Conservation (phyloP, 768 basidiomycete genomes). For the Fomitopsis pulvina region DNA sequence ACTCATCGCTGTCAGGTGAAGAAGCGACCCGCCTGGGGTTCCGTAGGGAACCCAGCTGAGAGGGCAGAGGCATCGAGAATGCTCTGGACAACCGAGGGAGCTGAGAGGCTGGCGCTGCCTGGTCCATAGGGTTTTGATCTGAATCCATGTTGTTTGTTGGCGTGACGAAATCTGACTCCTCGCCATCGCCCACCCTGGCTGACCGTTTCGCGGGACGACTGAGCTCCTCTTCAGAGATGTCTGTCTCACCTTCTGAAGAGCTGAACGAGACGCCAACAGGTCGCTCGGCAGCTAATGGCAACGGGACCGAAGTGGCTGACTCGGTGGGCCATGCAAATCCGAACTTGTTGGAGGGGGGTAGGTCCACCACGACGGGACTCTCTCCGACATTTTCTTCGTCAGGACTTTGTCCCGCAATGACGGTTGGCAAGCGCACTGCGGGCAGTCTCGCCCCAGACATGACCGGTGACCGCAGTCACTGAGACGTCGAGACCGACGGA, state of each 20-base stretch:
- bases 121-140: slow-evolving; percentile 27
- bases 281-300: slow-evolving; percentile 32
- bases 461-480: slow-evolving; percentile 8
- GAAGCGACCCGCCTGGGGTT: slow-evolving; percentile 49
- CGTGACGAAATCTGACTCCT: slow-evolving; percentile 25
- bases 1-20: slow-evolving; percentile 13
- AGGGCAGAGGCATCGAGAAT: slow-evolving; percentile 74
- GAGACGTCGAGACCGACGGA: slow-evolving; percentile 1
- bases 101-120: slow-evolving; percentile 21
- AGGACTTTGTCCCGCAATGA: slow-evolving; percentile 30
- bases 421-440: slow-evolving; percentile 44
- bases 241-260: slow-evolving; percentile 47
- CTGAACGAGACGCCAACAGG: slow-evolving; percentile 30
- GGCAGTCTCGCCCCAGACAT: slow-evolving; percentile 32
- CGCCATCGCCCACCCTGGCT: slow-evolving; percentile 15
- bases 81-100: slow-evolving; percentile 64
- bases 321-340: slow-evolving; percentile 53
- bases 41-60: slow-evolving; percentile 67
- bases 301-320: slow-evolving; percentile 30
- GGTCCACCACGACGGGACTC: slow-evolving; percentile 40
- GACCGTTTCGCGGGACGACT: slow-evolving; percentile 11
- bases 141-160: slow-evolving; percentile 24
- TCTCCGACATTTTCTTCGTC: slow-evolving; percentile 32
- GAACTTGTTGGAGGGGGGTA: slow-evolving; percentile 50
- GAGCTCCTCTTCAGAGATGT: slow-evolving; percentile 40